Conservation (phyloP, 305 asterid genomes). For the Striga hermonthica region DNA sequence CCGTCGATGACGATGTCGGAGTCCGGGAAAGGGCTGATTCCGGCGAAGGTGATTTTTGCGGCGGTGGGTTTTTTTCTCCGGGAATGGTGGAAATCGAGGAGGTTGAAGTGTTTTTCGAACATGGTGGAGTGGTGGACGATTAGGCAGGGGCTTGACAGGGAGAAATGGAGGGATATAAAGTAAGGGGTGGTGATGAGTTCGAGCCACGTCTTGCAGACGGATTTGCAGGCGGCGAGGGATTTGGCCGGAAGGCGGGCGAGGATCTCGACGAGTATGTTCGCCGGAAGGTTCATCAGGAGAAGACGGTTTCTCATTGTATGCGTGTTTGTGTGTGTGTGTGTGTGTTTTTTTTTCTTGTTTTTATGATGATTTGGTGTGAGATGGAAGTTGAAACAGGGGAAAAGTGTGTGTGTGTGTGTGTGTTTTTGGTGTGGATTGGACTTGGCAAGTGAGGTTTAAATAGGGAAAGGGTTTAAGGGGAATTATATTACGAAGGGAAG, state of each 20-base stretch:
- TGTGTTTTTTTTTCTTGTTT: neutral
- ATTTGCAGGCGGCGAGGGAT: conserved; percentile 37
- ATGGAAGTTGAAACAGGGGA: conserved; percentile 3
- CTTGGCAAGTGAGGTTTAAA: no score
- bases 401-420: conserved; percentile 6
- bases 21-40: conserved; percentile 22
- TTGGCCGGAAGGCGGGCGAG: conserved; percentile 45
- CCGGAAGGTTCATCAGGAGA: conserved; percentile 39
- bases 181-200: conserved; percentile 32
- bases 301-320: neutral
- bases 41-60: conserved; percentile 30
- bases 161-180: conserved; percentile 33
- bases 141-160: conserved; percentile 36
- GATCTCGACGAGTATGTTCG: conserved; percentile 40
- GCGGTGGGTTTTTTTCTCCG: conserved; percentile 21
- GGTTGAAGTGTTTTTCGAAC: conserved; percentile 29
- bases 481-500: no score
- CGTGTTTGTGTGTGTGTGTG: no score
- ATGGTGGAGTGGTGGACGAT: conserved; percentile 39
- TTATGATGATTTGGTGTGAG: neutral
- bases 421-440: no score
- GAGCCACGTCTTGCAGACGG: conserved; percentile 48
- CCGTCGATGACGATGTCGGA: conserved; percentile 39
- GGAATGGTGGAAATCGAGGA: conserved; percentile 41
- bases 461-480: no score